A percentile compares a stretch with the other conserved stretches of the same genome.
phyloP scores from a whole-genome alignment of 345 rosid species.

The Eucalyptus regnans region DNA sequence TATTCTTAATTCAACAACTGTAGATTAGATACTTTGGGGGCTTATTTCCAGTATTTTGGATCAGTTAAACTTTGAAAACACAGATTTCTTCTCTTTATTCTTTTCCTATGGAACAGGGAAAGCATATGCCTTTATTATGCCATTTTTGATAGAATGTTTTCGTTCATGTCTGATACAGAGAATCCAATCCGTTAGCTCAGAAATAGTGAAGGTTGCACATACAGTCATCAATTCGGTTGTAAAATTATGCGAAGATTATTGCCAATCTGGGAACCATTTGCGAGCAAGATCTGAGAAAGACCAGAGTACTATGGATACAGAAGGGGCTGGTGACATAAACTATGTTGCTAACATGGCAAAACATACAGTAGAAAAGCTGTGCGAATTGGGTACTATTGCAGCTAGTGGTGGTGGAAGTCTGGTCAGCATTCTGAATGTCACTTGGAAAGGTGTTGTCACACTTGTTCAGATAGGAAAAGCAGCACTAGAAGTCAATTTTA shows the following conservation, averaged over 20 bases:
- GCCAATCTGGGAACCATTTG: conserved; percentile 18
- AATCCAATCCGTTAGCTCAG: conserved; percentile 40
- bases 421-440: conserved; percentile 73
- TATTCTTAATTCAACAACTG: neutral
- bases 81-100: neutral
- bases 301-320: conserved; percentile 2
- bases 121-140: neutral
- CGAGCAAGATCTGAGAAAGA: conserved; percentile 14
- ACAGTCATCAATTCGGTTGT: conserved; percentile 40
- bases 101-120: neutral
- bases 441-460: conserved; percentile 88
- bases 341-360: conserved; percentile 33
- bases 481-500: conserved; percentile 19
- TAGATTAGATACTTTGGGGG: neutral
- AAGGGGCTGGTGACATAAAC: conserved; percentile 11
- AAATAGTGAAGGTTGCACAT: conserved; percentile 51
- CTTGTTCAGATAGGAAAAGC: conserved; percentile 73
- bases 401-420: conserved; percentile 79
- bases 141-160: neutral
- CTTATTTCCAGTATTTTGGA: neutral
- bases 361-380: conserved; percentile 38
- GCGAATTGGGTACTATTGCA: conserved; percentile 64
- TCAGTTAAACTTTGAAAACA: neutral
- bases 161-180: conserved; percentile 24
- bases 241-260: conserved; percentile 53